These are phyloP conservation scores for Lagerstroemia speciosa DNA, from an alignment of 345 rosid species.

Conservation along the genomic window DNA sequence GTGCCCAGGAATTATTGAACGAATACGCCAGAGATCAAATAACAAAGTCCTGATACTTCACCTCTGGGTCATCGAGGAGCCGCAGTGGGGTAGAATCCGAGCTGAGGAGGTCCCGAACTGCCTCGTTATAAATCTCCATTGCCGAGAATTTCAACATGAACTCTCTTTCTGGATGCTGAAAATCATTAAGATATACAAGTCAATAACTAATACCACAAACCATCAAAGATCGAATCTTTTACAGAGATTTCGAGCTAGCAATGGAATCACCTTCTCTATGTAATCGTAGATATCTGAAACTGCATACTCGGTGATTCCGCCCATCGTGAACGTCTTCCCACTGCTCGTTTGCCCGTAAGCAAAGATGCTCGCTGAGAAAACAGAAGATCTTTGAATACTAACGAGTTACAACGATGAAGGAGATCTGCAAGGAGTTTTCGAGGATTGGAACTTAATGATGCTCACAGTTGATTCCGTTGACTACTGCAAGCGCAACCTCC, in stretches of 20 bases:
- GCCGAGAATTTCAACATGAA: conserved; percentile 76
- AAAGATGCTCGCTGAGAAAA: conserved; percentile 12
- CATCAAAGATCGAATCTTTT: too few relatives aligned
- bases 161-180: conserved; percentile 54
- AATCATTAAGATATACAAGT: conserved; percentile 1
- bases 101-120: conserved; percentile 83
- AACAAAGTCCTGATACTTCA: conserved; percentile 7
- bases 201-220: background rate
- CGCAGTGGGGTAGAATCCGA: conserved; percentile 48
- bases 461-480: conserved; percentile 37
- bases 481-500: conserved; percentile 26
- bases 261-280: conserved; percentile 18
- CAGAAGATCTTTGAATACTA: background rate
- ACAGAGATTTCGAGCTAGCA: background rate
- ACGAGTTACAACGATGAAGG: background rate
- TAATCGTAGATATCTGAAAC: conserved; percentile 25
- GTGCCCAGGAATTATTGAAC: background rate
- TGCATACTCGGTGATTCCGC: conserved; percentile 31
- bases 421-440: background rate
- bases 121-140: conserved; percentile 86
- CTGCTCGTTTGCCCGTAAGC: conserved; percentile 30
- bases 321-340: conserved; percentile 39
- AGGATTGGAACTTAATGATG: background rate
- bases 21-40: background rate
- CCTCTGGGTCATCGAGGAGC: conserved; percentile 91